A percentile compares a stretch with the other conserved stretches of the same genome.
phyloP scores from a whole-genome alignment of 257 asterid genomes.

The Solanum pimpinellifolium region DNA sequence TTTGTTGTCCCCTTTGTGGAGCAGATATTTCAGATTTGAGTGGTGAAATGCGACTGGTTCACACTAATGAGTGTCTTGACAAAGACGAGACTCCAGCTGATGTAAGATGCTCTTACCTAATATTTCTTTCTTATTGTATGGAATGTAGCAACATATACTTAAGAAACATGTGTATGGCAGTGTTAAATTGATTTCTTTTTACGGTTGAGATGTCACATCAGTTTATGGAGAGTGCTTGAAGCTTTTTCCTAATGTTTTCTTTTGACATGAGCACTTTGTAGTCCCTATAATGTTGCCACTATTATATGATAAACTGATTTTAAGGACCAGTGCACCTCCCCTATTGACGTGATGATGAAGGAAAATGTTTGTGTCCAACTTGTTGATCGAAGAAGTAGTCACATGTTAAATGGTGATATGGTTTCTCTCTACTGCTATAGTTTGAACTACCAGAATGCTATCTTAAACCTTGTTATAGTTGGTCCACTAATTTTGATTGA shows the following conservation, averaged over 20 bases:
- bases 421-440: neutral
- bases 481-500: neutral
- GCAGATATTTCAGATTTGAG: conserved; percentile 53
- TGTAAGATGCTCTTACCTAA: conserved; percentile 24
- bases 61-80: conserved; percentile 84
- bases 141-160: neutral
- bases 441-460: neutral
- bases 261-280: neutral
- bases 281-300: neutral
- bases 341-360: neutral
- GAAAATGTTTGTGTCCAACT: neutral
- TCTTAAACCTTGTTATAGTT: neutral
- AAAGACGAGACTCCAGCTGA: conserved; percentile 26
- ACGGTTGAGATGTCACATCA: neutral
- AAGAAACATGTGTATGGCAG: neutral
- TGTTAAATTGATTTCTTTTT: neutral
- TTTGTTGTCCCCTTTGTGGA: conserved; percentile 81
- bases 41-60: conserved; percentile 50
- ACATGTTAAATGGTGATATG: neutral
- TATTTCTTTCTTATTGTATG: neutral
- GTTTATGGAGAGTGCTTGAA: neutral
- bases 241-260: neutral
- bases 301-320: neutral
- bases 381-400: neutral
- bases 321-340: neutral